These are phyloP conservation scores for Trichosporon sp. DNA, from an alignment of 1,284 basidiomycete genomes.

Conservation along the genomic window DNA sequence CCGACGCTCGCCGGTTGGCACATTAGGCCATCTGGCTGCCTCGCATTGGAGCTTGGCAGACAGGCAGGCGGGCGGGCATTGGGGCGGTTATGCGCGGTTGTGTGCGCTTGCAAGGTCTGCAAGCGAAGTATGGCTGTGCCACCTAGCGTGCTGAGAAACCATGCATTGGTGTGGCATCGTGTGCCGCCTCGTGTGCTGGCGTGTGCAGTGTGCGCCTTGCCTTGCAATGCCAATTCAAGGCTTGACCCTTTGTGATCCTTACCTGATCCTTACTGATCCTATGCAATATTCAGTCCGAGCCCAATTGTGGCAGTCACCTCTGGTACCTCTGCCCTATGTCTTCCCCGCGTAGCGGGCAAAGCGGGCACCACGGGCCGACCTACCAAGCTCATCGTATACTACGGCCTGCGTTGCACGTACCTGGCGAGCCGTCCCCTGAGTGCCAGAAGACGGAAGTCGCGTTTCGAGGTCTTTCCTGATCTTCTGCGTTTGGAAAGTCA, in stretches of 20 bases:
- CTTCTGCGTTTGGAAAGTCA: neutral
- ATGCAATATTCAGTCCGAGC: neutral
- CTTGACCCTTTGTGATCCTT: neutral
- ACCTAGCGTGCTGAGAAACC: neutral
- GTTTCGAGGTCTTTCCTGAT: neutral
- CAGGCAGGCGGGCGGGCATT: too few relatives aligned
- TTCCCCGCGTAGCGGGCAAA: neutral
- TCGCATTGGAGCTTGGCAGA: too few relatives aligned
- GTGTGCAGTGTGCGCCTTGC: neutral
- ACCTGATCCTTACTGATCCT: neutral
- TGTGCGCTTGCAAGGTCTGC: neutral
- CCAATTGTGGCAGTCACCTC: constrained; percentile 9
- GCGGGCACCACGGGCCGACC: too few relatives aligned
- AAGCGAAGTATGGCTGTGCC: too few relatives aligned
- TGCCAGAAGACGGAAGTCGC: neutral
- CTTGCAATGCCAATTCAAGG: neutral
- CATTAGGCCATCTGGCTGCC: neutral
- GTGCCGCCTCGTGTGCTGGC: neutral
- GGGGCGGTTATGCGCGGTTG: constrained; percentile 2
- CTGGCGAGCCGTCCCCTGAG: neutral
- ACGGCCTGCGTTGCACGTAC: constrained; percentile 5
- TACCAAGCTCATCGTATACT: neutral
- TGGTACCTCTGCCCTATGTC: neutral
- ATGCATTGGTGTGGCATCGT: neutral
- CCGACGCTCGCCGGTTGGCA: neutral